Evolutionary conservation across 2,329 filamentous ascomycete species (phyloP), one percentile per base, ranked within the genome.

Genomic region (Cercospora zeae-maydis): DNA sequence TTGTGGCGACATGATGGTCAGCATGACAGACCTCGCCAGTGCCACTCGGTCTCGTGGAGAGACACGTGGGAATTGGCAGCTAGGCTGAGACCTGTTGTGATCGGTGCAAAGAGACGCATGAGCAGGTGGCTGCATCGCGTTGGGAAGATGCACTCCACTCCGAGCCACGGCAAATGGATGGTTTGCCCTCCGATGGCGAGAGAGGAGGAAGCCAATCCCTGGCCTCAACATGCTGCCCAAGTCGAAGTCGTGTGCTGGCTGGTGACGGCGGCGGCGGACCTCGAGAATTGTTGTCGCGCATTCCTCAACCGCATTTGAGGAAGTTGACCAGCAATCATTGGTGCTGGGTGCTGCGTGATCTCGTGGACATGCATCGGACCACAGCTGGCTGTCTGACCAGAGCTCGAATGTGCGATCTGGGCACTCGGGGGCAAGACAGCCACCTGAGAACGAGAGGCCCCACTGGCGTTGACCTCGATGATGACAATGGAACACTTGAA

Each of bases 51-150:
- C n/a, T n/a, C 31, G 34, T 37, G 34, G 21, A 16, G 53, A 39
- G 31, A 30, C 34, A 56, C 53, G 53, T 56, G 53, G 31, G 19
- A n/a, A 39, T 56, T 31, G 47, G 53, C 34, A 39, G 53, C 19
- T 9, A 13, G 53, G 53, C 21, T 16, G 53, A 31, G 53, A 42
- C 16, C 33, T 31, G 47, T 11, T 8, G 47, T 31, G 47, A 9
- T 52, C 47, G 47, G 7, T 52, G 47, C 9, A 33, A 30, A 10
- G 30, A 52, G 47, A 16, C 24, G 24, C 13, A 30, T 16, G 14
- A 14, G 47, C 47, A 31, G 14, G 27, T 10, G 47, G 47, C 47
- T 51, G 47, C 47, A 31, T 51, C 24, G 21, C 8, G 45, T 49
- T 49, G 45, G 34, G 45, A 36, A 49, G 21, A 16, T 13, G 45